Evolutionary conservation across 495 filamentous ascomycete genomes (phyloP), one percentile per base, ranked within the genome.

Genomic region (Daldinia loculata): DNA sequence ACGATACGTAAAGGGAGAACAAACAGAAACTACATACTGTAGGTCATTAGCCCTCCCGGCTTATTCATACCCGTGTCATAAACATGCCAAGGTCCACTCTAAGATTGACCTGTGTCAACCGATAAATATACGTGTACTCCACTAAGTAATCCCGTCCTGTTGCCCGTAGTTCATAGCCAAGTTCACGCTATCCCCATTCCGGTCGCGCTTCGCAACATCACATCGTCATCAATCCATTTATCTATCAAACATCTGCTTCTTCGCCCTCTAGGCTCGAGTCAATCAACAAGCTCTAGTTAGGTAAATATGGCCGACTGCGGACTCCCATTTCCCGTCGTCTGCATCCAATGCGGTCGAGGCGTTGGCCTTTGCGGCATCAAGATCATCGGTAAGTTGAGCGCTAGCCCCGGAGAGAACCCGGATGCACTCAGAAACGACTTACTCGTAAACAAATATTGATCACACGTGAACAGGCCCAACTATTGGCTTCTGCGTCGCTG

Each of bases 151-250:
- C 34, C 34, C 34, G 11, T 36, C 12, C 3, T 14, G 34, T 36
- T 36, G 34, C 34, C 34, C 34, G 34, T 36, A 45, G 9, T 2
- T 19, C 43, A 5, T 48, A 24, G 17, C 12, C 48, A 63, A 64
- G 50, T 38, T 45, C 27, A 24, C 55, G 53, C 66, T 48, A 73
- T 73, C 36, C 52, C 69, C 3, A 84, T 91, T 74, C 91, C 89
- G 3, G 82, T 83, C 43, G 77, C 80, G 48, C 73, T 84, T 15
- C 84, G 84, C 1, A 81, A 84, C 50, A 86, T 89, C 65, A 84
- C 65, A 84, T 92, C 22, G 86, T 90, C 65, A 84, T 92, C 19
- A 32, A 11, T 11, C 32, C 27, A 63, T 88, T 90, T 1, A 92
- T 91, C 69, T 69, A 77, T 5, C 77, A 45, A 48, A 92, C 0